Evolutionary conservation across 805 yeast species (phyloP), one percentile per base, ranked within the genome.

Genomic region (Metschnikowia aberdeeniae): DNA sequence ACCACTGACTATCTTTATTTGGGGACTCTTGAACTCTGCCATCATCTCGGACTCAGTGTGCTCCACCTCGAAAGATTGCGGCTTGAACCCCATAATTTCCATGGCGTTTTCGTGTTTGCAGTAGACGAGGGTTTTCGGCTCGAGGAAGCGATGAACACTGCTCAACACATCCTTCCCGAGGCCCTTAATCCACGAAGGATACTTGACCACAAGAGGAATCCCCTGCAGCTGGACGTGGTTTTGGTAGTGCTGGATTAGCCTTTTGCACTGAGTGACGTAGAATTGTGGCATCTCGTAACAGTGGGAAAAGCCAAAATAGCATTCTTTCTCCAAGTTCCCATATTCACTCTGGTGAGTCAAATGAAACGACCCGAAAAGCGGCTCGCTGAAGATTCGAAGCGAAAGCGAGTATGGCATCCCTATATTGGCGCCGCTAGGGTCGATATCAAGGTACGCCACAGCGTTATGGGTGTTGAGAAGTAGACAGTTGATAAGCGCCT

Each of bases 171-270:
- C 83, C 12, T 82, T 70, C 0, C 97, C 97, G 50, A 80, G 81
- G 0, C 97, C 97, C 62, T 86, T 86, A 27, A 89, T 77, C 96
- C 96, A 89, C 0, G 96, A 96, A 0, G 97, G 92, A 1, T 90
- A 78, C 56, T 89, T 89, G 4, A 90, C 73, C 1, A 89, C 61
- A 3, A 89, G 63, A 12, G 68, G 75, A 17, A 43, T 47, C 2
- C 66, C 66, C 9, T 51, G 52, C 4, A 56, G 59, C 43, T 38
- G 56, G 27, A 53, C 52, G 8, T 47, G 34, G 12, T 40, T 28
- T 4, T 24, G 26, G 38, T 63, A 76, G 11, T 58, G 58, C 1
- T 57, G 53, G 7, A 76, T 58, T 14, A 87, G 61, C 3, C 69
- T 59, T 30, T 62, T 57, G 4, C 80, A 64, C 13, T 75, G 62